Percentiles rank a stretch among this genome's conserved stretches.
These are phyloP conservation scores for Talaromyces amestolkiae DNA, from an alignment of 2,329 filamentous ascomycete genomes.

Conservation along the genomic window DNA sequence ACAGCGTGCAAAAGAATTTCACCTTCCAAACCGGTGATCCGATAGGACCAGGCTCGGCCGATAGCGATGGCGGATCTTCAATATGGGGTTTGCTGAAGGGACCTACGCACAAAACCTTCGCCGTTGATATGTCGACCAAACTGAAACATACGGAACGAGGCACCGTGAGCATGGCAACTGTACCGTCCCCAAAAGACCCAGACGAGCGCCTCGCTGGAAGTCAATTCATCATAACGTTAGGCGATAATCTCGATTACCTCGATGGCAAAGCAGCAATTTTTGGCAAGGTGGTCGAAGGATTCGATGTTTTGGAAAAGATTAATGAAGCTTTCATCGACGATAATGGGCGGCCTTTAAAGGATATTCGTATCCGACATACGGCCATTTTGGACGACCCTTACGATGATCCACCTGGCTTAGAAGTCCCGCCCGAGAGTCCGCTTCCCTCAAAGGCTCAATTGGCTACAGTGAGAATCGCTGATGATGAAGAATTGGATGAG, in stretches of 20 bases:
- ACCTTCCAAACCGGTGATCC: slow-evolving; percentile 96
- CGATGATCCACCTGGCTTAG: slow-evolving; percentile 72
- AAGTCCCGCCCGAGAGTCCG: slow-evolving; percentile 76
- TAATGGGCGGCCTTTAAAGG: slow-evolving; percentile 80
- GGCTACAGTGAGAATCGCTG: slow-evolving; percentile 84
- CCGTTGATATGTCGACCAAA: slow-evolving; percentile 79
- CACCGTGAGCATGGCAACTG: slow-evolving; percentile 97
- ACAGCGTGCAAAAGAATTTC: slow-evolving; percentile 90
- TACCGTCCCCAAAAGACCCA: slow-evolving; percentile 69
- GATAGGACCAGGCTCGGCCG: slow-evolving; percentile 75
- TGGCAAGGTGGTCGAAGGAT: slow-evolving; percentile 91
- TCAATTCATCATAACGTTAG: slow-evolving; percentile 91
- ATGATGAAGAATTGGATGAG: slow-evolving; percentile 78
- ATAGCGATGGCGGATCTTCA: slow-evolving; percentile 88
- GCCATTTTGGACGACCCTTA: slow-evolving; percentile 90
- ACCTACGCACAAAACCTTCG: slow-evolving; percentile 71
- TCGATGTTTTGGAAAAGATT: slow-evolving; percentile 90
- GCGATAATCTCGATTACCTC: slow-evolving; percentile 82
- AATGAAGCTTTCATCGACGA: slow-evolving; percentile 86
- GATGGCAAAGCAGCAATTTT: slow-evolving; percentile 95
- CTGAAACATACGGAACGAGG: slow-evolving; percentile 85
- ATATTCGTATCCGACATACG: slow-evolving; percentile 92
- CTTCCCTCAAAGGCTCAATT: slow-evolving; percentile 79
- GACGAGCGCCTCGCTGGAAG: slow-evolving; percentile 81
- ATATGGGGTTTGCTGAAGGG: slow-evolving; percentile 83